Evolutionary conservation across 2,329 filamentous ascomycete genomes (phyloP).

Genomic region (Sarocladiaceae sp.): DNA sequence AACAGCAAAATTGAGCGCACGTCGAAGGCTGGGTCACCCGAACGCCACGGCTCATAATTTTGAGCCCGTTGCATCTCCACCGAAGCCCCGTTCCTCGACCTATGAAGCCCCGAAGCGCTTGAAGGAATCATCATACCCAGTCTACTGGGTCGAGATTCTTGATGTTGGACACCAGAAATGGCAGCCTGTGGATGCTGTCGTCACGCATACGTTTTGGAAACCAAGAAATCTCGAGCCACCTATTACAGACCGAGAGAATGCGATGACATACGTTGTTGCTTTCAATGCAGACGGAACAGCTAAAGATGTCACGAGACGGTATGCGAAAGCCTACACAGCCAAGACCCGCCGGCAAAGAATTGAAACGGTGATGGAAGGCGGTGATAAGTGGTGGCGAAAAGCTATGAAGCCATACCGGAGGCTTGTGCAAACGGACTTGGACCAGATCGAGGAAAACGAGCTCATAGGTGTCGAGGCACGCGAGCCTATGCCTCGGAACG

Average conservation of each 20-base stretch:
- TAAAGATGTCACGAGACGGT: slow-evolving; percentile 82
- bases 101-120: slow-evolving; percentile 39
- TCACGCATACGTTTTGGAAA: slow-evolving; percentile 72
- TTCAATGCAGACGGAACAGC: slow-evolving; percentile 78
- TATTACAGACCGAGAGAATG: slow-evolving; percentile 69
- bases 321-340: slow-evolving; percentile 82
- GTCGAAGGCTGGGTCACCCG: slow-evolving; percentile 49
- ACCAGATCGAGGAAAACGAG: slow-evolving; percentile 80
- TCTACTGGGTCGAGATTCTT: slow-evolving; percentile 94
- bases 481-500: slow-evolving; percentile 82
- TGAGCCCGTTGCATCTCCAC: slow-evolving; percentile 37
- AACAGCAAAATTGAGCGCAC: slow-evolving; percentile 28
- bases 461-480: slow-evolving; percentile 65
- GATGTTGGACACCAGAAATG: slow-evolving; percentile 86
- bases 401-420: slow-evolving; percentile 45
- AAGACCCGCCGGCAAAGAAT: slow-evolving; percentile 83
- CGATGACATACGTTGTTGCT: slow-evolving; percentile 76
- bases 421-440: slow-evolving; percentile 53
- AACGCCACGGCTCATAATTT: slow-evolving; percentile 50
- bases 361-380: slow-evolving; percentile 52
- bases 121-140: slow-evolving; percentile 70
- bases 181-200: slow-evolving; percentile 81
- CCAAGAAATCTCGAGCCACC: slow-evolving; percentile 78
- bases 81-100: slow-evolving; percentile 18
- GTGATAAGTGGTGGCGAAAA: slow-evolving; percentile 49